phyloP scores from a whole-genome alignment of 2,329 filamentous ascomycete species.

The Alternaria longipes region DNA sequence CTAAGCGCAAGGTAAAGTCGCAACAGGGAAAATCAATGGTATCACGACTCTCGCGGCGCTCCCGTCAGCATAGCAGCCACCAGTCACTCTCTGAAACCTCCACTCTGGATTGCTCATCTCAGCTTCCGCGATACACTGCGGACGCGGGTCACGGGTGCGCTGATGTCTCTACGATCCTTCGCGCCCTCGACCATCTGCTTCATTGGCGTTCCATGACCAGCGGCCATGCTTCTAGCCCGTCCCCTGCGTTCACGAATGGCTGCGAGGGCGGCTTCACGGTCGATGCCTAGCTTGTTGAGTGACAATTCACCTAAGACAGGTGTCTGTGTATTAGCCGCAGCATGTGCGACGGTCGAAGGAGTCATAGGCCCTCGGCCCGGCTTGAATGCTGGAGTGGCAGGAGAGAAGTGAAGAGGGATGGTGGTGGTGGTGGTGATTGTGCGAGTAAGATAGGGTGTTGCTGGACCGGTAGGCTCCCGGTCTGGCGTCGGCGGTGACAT shows the following conservation, averaged over 20 bases:
- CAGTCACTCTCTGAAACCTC: not conserved
- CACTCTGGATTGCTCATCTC: conserved; percentile 10
- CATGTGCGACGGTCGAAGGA: conserved; percentile 50
- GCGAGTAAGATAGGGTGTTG: conserved; percentile 49
- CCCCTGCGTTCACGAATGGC: conserved; percentile 78
- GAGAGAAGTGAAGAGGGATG: conserved; percentile 58
- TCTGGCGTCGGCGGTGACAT: conserved; percentile 30
- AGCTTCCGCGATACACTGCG: conserved; percentile 40
- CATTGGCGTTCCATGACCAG: conserved; percentile 68
- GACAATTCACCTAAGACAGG: conserved; percentile 45
- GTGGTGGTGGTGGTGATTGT: conserved; percentile 60
- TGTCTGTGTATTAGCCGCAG: conserved; percentile 39
- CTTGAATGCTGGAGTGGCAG: conserved; percentile 48
- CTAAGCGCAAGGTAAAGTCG: conserved; percentile 31
- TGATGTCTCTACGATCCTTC: conserved; percentile 57
- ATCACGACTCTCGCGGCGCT: conserved; percentile 18
- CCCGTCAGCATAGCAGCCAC: conserved; percentile 14
- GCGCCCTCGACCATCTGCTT: conserved; percentile 66
- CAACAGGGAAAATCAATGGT: conserved; percentile 17
- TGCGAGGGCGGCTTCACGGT: conserved; percentile 76
- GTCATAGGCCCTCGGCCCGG: conserved; percentile 38
- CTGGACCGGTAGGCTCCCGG: conserved; percentile 35
- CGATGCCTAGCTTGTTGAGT: conserved; percentile 51
- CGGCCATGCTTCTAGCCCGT: conserved; percentile 73
- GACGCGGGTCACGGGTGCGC: conserved; percentile 52